Evolutionary conservation across 176 grass and related monocot genomes (phyloP).

Genomic region (Juncus inflexus): DNA sequence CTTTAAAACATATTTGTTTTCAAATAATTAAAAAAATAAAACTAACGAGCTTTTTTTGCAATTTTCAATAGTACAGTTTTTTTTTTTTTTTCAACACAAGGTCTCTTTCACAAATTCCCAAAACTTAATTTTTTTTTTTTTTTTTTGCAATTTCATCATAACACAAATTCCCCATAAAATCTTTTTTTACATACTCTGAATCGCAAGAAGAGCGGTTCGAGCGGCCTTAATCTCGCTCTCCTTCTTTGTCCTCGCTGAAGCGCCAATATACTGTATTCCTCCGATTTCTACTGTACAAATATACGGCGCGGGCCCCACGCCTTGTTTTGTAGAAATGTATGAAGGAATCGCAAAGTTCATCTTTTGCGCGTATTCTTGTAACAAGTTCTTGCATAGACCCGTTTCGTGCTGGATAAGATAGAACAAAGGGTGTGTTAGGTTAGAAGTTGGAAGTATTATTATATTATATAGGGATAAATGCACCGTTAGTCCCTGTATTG

Average conservation of each 20-base stretch:
- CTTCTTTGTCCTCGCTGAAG: slow-evolving; percentile 74
- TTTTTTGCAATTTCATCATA: neutral
- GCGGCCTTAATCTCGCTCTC: slow-evolving; percentile 92
- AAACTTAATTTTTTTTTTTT: neutral
- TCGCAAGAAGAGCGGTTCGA: slow-evolving; percentile 87
- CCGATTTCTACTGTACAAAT: slow-evolving; percentile 86
- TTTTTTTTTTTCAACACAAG: neutral
- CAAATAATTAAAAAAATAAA: no score
- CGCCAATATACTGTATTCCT: slow-evolving; percentile 90
- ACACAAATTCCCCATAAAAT: neutral
- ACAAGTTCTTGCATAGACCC: slow-evolving; percentile 86
- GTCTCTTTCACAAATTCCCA: neutral
- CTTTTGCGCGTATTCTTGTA: slow-evolving; percentile 98
- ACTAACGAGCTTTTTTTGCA: no score
- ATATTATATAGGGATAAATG: no score
- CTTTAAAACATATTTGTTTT: no score
- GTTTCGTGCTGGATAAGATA: slow-evolving; percentile 61
- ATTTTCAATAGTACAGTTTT: no score
- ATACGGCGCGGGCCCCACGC: slow-evolving; percentile 40
- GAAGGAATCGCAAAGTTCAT: slow-evolving; percentile 97
- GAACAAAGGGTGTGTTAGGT: neutral
- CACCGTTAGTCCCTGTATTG: no score
- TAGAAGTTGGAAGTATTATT: no score
- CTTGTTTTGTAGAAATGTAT: slow-evolving; percentile 57
- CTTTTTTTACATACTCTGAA: slow-evolving; percentile 45